Evolutionary conservation across 2,329 filamentous ascomycete species (phyloP).

Genomic region (Truncatella angustata): DNA sequence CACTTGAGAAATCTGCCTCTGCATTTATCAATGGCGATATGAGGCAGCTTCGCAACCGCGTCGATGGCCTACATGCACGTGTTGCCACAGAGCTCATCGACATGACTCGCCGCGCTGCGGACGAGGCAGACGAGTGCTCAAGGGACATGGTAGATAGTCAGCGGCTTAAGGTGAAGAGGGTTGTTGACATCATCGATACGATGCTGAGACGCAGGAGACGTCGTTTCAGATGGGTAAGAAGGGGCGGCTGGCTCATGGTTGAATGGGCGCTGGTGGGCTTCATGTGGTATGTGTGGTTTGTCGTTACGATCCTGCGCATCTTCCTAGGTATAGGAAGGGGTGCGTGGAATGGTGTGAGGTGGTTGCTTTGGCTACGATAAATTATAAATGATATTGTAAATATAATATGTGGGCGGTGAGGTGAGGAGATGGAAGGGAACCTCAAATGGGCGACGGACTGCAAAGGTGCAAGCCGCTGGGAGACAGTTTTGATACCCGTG

Average conservation of each 20-base stretch:
- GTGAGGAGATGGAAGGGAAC: too few species aligned
- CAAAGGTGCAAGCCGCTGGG: neutral
- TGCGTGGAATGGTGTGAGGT: slow-evolving; percentile 60
- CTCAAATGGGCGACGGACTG: neutral
- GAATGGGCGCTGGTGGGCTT: slow-evolving; percentile 87
- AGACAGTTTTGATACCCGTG: neutral
- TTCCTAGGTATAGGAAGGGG: slow-evolving; percentile 62
- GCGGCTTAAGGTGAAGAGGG: slow-evolving; percentile 75
- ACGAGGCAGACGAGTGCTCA: slow-evolving; percentile 77
- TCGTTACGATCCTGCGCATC: slow-evolving; percentile 74
- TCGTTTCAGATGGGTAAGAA: slow-evolving; percentile 70
- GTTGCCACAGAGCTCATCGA: slow-evolving; percentile 54
- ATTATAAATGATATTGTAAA: too few species aligned
- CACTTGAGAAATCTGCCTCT: slow-evolving; percentile 60
- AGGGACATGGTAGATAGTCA: slow-evolving; percentile 74
- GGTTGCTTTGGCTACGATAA: slow-evolving; percentile 78
- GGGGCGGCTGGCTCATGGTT: slow-evolving; percentile 75
- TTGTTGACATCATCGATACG: slow-evolving; percentile 76
- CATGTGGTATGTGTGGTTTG: slow-evolving; percentile 93
- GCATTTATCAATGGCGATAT: slow-evolving; percentile 57
- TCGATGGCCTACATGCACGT: slow-evolving; percentile 45
- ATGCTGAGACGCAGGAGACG: slow-evolving; percentile 68
- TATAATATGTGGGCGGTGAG: too few species aligned
- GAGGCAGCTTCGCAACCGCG: slow-evolving; percentile 47
- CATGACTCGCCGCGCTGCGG: slow-evolving; percentile 65